Evolutionary conservation across 352 stramenopile genomes (phyloP).

Genomic region (Aphanomyces cochlioides): DNA sequence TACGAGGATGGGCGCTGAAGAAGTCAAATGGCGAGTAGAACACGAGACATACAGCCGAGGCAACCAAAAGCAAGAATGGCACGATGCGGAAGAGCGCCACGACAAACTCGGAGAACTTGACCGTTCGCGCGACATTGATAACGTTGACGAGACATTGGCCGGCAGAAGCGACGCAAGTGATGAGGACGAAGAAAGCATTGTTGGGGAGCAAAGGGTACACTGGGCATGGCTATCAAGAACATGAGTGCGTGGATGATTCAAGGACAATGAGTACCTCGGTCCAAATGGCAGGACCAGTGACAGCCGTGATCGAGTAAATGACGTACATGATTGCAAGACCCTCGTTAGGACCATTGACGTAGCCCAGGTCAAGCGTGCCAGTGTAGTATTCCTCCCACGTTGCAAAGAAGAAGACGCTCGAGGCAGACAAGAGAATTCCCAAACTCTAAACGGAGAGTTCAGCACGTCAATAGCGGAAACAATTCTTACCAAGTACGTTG

Average conservation of each 20-base stretch:
- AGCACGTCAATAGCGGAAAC: no score
- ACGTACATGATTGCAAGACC: constrained; percentile 90
- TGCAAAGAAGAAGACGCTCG: constrained; percentile 94
- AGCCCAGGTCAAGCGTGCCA: constrained; percentile 90
- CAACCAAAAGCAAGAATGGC: constrained; percentile 64
- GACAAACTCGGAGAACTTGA: constrained; percentile 53
- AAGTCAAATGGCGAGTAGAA: constrained; percentile 78
- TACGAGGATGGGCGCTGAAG: constrained; percentile 70
- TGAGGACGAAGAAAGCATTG: constrained; percentile 73
- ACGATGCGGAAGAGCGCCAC: constrained; percentile 59
- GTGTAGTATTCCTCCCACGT: constrained; percentile 99
- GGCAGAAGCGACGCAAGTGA: constrained; percentile 59
- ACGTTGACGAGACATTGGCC: constrained; percentile 72
- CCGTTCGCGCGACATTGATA: constrained; percentile 59
- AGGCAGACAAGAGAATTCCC: constrained; percentile 56
- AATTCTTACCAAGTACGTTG: constrained; percentile 33
- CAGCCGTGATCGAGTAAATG: constrained; percentile 65
- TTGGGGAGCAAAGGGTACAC: constrained; percentile 60
- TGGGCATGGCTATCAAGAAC: constrained; percentile 2
- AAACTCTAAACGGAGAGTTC: constrained; percentile 52
- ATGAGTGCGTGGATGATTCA: background rate
- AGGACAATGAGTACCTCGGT: constrained; percentile 49
- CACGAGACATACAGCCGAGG: constrained; percentile 67
- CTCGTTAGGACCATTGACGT: constrained; percentile 96
- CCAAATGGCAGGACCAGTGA: constrained; percentile 62